Evolutionary conservation across 768 basidiomycete genomes (phyloP), one percentile per base, ranked within the genome.

Genomic region (Tulasnella sp.): DNA sequence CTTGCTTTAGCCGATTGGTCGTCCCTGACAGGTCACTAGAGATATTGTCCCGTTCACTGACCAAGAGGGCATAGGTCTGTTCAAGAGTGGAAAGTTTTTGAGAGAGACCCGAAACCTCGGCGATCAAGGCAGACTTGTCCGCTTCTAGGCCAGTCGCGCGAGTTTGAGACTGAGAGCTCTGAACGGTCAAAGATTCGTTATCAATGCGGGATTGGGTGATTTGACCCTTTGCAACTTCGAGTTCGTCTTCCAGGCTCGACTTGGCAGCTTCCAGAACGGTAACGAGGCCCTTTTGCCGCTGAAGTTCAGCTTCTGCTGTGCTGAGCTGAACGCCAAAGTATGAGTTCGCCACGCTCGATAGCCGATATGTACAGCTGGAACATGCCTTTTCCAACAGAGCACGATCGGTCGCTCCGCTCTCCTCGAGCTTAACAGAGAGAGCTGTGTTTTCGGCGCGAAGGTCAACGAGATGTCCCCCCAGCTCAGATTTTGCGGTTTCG

Each of bases 381-480:
- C 48, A 36, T 62, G 38, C 76, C 76, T 77, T 52, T 58, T 68
- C 76, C 31, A 38, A 34, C 46, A 77, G 56, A 27, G 39, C 76
- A 36, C 62, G 48, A 36, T 62, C 76, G n/a, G 76, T 77, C 34
- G 76, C 62, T 36, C 42, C 56, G 12, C 52, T 58, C 39, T 36
- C 76, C 36, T 77, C 62, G 18, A 77, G 56, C 58, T 68, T 27
- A 9, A 40, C 76, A 21, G 52, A 27, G 46, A 77, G 42, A 38
- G 31, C 18, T 27, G 76, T 58, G 10, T 68, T 77, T 42, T 77
- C 76, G 34, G 52, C 34, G 24, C 58, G 48, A 52, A 77, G 56
- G 40, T 40, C 56, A 8, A 16, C 21, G 14, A 77, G 18, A 24
- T 58, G 16, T 24, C n/a, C 19, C 34, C 44, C 27, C 12, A 62